Base-by-base conservation (phyloP, 2,329 filamentous ascomycete genomes). In the Zymoseptoria crescenta region DNA sequence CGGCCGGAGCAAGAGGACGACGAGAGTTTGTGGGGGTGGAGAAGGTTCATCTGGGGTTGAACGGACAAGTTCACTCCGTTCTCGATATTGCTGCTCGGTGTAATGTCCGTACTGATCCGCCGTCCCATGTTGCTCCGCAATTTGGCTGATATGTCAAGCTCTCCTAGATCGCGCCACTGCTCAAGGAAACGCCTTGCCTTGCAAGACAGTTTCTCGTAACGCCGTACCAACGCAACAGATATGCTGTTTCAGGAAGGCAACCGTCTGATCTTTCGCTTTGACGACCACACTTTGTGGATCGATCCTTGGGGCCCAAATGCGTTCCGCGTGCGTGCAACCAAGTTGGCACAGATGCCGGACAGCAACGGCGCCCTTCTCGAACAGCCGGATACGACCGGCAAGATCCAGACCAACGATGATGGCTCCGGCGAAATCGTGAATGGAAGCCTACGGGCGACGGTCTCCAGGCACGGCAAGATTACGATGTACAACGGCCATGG, bases 251-350 rank as follows among this genome's bases (percentile, higher is more conserved):
- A 67, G 8, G 77, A 84, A 16, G 81, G 79, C 1, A 80, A 82
- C 59, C 84, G 81, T 13, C 81, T 84, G 3, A 80, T 86, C 59
- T 87, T 82, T 68, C 82, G 80, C 60, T 80, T 76, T 58, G 78
- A 81, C 66, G 76, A 76, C n/a, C 77, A 81, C 62, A 68, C 73
- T 24, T 69, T 81, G 57, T 76, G 76, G 72, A 72, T 82, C 56
- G 76, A 81, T 55, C 69, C 78, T 41, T 81, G 79, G 79, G 79
- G 79, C 16, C 61, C 68, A 9, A 75, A 80, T 60, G 77, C 79
- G 0, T 64, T 81, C 5, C 76, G 80, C 35, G 68, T 81, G 5
- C 76, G 79, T 21, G 75, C 77, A 1, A 80, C 78, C 16, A 77
- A 78, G 60, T 67, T 66, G 58, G 53, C 59, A 56, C 49, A 52